These are phyloP conservation scores for Gamsiella multidivaricata DNA, from an alignment of 192 early-diverging fungal species.

Conservation along the genomic window DNA sequence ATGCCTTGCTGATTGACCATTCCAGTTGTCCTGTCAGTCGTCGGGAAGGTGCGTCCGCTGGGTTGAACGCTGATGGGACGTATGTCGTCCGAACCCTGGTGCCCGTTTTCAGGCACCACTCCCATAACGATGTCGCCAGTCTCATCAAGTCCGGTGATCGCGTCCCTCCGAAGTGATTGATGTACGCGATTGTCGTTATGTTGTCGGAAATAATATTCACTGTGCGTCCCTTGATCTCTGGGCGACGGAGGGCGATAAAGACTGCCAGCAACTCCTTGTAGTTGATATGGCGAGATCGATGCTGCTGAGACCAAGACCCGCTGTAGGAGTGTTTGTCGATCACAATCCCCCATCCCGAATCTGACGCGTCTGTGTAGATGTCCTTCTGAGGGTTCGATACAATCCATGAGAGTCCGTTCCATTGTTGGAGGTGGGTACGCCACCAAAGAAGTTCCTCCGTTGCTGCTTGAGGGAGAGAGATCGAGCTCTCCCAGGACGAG, in stretches of 20 bases:
- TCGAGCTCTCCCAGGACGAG: conserved; percentile 10
- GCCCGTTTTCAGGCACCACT: conserved; percentile 3
- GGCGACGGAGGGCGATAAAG: conserved; percentile 5
- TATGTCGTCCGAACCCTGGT: background rate
- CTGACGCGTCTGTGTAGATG: conserved; percentile 40
- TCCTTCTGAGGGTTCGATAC: conserved; percentile 19
- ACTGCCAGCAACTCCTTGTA: conserved; percentile 44
- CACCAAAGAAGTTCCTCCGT: conserved; percentile 14
- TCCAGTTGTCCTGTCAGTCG: conserved; percentile 2
- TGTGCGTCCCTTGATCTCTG: conserved; percentile 11
- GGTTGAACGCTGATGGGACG: conserved; percentile 19
- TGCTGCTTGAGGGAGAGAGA: background rate
- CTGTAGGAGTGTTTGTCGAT: background rate
- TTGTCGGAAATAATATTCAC: conserved; percentile 28
- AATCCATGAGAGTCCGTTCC: conserved; percentile 39
- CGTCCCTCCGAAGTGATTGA: conserved; percentile 41
- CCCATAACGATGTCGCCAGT: background rate
- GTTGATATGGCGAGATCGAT: conserved; percentile 28
- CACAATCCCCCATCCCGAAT: conserved; percentile 33
- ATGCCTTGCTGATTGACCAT: conserved; percentile 4
- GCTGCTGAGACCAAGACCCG: conserved; percentile 21
- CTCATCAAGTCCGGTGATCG: conserved; percentile 15
- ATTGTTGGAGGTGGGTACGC: background rate
- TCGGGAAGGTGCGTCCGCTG: conserved; percentile 28
- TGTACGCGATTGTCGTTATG: conserved; percentile 24